phyloP scores from a whole-genome alignment of 306 rosid genomes.

The Astragalus glycyphyllos region DNA sequence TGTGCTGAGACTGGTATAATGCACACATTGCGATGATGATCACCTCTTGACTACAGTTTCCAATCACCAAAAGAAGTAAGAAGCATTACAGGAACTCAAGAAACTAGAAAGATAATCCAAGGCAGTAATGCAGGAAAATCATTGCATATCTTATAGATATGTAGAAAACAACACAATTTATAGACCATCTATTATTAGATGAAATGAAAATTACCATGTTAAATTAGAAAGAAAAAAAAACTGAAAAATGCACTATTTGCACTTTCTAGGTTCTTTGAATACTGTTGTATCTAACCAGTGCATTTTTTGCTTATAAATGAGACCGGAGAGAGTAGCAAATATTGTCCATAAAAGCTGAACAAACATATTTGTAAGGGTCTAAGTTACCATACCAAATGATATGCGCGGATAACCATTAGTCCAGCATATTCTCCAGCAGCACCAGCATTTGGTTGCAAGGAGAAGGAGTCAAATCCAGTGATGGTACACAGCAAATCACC shows the following conservation, averaged over 20 bases:
- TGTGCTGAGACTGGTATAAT: slow-evolving; percentile 98
- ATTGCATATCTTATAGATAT: slow-evolving; percentile 31
- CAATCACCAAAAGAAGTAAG: slow-evolving; percentile 43
- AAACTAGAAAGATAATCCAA: slow-evolving; percentile 4
- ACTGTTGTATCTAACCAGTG: too few relatives aligned
- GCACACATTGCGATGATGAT: slow-evolving; percentile 94
- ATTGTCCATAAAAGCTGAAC: slow-evolving; percentile 18
- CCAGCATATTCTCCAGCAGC: slow-evolving; percentile 99
- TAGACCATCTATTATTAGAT: neutral
- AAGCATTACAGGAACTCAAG: slow-evolving; percentile 19
- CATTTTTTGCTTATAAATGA: too few relatives aligned
- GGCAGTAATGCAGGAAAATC: slow-evolving; percentile 12
- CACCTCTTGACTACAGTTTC: slow-evolving; percentile 84
- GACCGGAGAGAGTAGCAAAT: neutral
- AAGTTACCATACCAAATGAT: slow-evolving; percentile 71
- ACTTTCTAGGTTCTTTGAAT: too few relatives aligned
- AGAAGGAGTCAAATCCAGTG: slow-evolving; percentile 98
- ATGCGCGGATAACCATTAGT: slow-evolving; percentile 99
- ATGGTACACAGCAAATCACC: slow-evolving; percentile 84
- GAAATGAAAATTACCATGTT: slow-evolving; percentile 17
- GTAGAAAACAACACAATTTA: slow-evolving; percentile 25
- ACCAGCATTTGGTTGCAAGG: slow-evolving; percentile 99
- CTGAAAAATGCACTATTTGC: too few relatives aligned
- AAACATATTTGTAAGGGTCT: slow-evolving; percentile 24
- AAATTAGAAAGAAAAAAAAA: too few relatives aligned